phyloP scores from a whole-genome alignment of 108 stramenopile species.

The Cyclotella baltica region DNA sequence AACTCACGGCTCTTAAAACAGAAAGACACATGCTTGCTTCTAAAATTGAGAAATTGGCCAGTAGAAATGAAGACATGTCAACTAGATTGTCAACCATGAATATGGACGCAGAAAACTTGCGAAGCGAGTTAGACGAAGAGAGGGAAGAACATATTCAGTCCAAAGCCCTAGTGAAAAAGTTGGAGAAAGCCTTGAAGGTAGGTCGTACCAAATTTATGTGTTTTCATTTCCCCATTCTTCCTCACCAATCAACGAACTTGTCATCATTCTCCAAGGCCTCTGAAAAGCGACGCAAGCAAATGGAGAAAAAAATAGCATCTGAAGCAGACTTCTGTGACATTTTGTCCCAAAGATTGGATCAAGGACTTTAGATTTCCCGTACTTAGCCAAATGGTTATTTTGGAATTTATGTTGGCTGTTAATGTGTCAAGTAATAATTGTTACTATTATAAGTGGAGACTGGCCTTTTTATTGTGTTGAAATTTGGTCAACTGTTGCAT shows the following conservation, averaged over 20 bases:
- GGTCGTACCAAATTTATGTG: neutral
- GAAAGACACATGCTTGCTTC: neutral
- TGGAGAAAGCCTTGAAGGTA: neutral
- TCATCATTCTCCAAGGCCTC: neutral
- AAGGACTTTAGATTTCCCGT: neutral
- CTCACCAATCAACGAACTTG: neutral
- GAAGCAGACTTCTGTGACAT: neutral
- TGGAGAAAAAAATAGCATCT: neutral
- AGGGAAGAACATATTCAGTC: constrained; percentile 1
- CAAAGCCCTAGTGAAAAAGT: neutral
- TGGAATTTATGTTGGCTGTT: no score
- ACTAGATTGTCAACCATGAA: neutral
- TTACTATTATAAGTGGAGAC: no score
- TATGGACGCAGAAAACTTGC: neutral
- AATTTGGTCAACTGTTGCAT: no score
- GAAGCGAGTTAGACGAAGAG: neutral
- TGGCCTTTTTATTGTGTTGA: no score
- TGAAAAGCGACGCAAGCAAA: neutral
- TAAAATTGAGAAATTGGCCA: neutral
- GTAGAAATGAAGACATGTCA: neutral
- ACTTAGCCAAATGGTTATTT: no score
- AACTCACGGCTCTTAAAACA: neutral
- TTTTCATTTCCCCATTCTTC: no score
- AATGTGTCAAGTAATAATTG: no score
- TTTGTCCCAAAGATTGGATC: neutral